Conservation (phyloP, 306 rosid genomes). For the Fragaria nilgerrensis region DNA sequence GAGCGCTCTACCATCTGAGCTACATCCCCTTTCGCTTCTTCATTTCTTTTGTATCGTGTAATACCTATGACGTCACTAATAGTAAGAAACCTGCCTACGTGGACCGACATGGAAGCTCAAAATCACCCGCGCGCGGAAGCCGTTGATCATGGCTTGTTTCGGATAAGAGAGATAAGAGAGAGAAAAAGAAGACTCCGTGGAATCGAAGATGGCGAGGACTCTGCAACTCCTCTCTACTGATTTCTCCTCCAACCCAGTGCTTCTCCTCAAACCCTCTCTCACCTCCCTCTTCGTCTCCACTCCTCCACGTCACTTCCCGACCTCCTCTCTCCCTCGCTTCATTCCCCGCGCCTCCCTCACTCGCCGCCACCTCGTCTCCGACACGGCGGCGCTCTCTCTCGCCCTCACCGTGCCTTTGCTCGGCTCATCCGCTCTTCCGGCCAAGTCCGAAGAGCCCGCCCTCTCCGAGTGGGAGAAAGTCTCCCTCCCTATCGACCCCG, state of each 20-base stretch:
- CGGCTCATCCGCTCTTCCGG: constrained; percentile 27
- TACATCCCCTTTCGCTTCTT: constrained; percentile 53
- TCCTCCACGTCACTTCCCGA: constrained; percentile 29
- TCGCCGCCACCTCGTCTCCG: constrained; percentile 64
- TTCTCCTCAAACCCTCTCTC: constrained; percentile 42
- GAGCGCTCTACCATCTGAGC: constrained; percentile 98
- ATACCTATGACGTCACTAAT: too few species aligned
- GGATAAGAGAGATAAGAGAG: constrained; percentile 57
- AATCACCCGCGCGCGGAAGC: constrained; percentile 70
- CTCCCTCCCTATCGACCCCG: constrained; percentile 86
- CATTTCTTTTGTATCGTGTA: too few species aligned
- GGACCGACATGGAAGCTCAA: background rate
- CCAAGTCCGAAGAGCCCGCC: constrained; percentile 55
- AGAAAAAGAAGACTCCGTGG: constrained; percentile 17
- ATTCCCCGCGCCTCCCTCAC: constrained; percentile 47
- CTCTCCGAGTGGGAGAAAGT: constrained; percentile 92
- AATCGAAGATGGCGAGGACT: constrained; percentile 44
- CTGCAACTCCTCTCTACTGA: constrained; percentile 56
- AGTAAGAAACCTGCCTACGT: background rate
- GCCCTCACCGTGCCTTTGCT: constrained; percentile 37
- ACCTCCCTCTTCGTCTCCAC: constrained; percentile 29
- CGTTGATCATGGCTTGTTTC: constrained; percentile 2
- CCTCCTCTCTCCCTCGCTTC: constrained; percentile 25
- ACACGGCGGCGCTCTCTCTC: constrained; percentile 57
- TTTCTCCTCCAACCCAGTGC: constrained; percentile 34